Evolutionary conservation across 371 early-diverging fungal genomes (phyloP).

Genomic region (Mortierella sp.): DNA sequence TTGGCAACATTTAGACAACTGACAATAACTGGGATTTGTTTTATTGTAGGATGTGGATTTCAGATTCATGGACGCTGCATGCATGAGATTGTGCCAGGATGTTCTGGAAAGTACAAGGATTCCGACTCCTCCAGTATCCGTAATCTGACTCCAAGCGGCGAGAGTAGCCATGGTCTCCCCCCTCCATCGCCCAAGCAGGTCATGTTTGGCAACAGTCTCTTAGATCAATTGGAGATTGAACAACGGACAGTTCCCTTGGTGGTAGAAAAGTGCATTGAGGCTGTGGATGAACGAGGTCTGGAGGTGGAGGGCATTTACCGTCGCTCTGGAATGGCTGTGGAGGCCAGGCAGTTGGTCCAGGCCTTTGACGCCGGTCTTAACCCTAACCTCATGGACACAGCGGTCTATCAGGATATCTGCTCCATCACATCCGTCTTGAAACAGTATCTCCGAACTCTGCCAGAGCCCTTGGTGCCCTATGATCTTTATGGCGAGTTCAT

Average conservation of each 20-base stretch:
- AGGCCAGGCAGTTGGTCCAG: slow-evolving; percentile 75
- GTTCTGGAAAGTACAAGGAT: slow-evolving; percentile 32
- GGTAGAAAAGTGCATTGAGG: slow-evolving; percentile 81
- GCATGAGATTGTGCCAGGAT: slow-evolving; percentile 36
- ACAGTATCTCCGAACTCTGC: slow-evolving; percentile 94
- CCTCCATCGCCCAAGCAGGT: slow-evolving; percentile 41
- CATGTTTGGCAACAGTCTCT: slow-evolving; percentile 74
- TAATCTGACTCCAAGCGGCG: slow-evolving; percentile 27
- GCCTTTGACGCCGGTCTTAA: slow-evolving; percentile 54
- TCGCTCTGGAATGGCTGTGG: slow-evolving; percentile 91
- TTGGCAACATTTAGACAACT: not conserved
- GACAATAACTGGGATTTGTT: not conserved
- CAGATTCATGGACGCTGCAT: slow-evolving; percentile 74
- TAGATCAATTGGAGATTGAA: slow-evolving; percentile 67
- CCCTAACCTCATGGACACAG: slow-evolving; percentile 66
- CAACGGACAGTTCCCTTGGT: slow-evolving; percentile 75
- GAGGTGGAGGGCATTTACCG: slow-evolving; percentile 95
- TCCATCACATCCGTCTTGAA: slow-evolving; percentile 94
- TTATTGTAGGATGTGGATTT: slow-evolving; percentile 63
- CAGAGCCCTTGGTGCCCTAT: slow-evolving; percentile 91
- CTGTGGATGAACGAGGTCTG: slow-evolving; percentile 81
- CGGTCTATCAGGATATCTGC: slow-evolving; percentile 72
- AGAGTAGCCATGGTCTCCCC: slow-evolving; percentile 25
- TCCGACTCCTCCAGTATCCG: slow-evolving; percentile 43
- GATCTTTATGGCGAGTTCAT: slow-evolving; percentile 84